These are phyloP conservation scores for Emergomyces pasteurianus DNA, from an alignment of 2,329 filamentous ascomycete species.

Conservation along the genomic window DNA sequence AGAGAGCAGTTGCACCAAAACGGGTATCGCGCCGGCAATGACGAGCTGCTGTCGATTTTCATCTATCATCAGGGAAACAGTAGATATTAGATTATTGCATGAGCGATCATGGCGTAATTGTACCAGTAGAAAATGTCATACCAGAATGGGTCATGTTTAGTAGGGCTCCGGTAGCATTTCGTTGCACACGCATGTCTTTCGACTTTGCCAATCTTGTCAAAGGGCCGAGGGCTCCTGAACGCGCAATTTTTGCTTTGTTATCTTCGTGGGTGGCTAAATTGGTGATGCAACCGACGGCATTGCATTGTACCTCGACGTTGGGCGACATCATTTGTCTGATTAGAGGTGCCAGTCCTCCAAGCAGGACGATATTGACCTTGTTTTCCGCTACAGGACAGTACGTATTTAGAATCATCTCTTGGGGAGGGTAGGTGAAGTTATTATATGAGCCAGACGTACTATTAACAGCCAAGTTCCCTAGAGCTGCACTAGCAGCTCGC, in stretches of 20 bases:
- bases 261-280: slow-evolving; percentile 97
- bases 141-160: slow-evolving; percentile 99
- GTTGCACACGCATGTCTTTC: slow-evolving; percentile 95
- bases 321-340: slow-evolving; percentile 97
- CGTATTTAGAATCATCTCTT: slow-evolving; percentile 22
- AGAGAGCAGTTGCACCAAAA: slow-evolving; percentile 85
- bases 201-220: slow-evolving; percentile 89
- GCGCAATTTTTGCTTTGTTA: slow-evolving; percentile 97
- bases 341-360: slow-evolving; percentile 78
- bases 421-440: neutral
- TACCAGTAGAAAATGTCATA: slow-evolving; percentile 34
- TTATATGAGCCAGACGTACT: slow-evolving; percentile 46
- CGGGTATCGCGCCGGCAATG: slow-evolving; percentile 93
- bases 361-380: slow-evolving; percentile 88
- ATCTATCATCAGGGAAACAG: slow-evolving; percentile 44
- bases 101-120: neutral
- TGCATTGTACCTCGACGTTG: slow-evolving; percentile 98
- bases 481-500: slow-evolving; percentile 83
- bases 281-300: slow-evolving; percentile 96
- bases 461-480: slow-evolving; percentile 94
- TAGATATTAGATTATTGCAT: slow-evolving; percentile 1
- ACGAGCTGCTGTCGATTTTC: slow-evolving; percentile 97
- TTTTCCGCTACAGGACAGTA: slow-evolving; percentile 65
- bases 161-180: slow-evolving; percentile 90
- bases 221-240: slow-evolving; percentile 82